A percentile compares a stretch with the other conserved stretches of the same genome.
Conservation (phyloP, 805 yeast genomes). For the Torulaspora indica region DNA sequence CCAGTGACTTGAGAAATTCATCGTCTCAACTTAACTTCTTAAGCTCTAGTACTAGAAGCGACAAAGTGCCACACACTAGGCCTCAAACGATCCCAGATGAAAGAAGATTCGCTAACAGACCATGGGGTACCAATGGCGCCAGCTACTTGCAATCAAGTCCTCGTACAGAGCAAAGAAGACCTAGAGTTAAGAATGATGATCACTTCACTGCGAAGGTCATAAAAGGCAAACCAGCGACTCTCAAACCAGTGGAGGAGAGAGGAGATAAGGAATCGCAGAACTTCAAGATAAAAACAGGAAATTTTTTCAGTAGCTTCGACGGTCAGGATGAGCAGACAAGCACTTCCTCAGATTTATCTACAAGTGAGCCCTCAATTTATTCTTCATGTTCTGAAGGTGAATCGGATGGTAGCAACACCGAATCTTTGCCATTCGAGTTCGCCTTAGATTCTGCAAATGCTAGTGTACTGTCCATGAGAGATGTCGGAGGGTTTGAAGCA, state of each 20-base stretch:
- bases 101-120: neutral
- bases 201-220: neutral
- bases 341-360: constrained; percentile 12
- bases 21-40: constrained; percentile 10
- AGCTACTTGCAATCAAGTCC: neutral
- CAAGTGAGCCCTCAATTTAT: constrained; percentile 12
- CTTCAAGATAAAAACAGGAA: constrained; percentile 16
- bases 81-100: neutral
- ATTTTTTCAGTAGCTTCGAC: constrained; percentile 19
- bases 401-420: constrained; percentile 19
- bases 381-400: constrained; percentile 12
- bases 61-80: constrained; percentile 11
- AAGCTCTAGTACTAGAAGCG: constrained; percentile 12
- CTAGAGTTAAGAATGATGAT: neutral
- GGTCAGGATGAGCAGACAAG: constrained; percentile 19
- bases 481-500: constrained; percentile 12
- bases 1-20: constrained; percentile 8
- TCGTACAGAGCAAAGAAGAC: neutral
- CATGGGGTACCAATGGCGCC: neutral
- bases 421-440: constrained; percentile 34
- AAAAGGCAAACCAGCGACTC: neutral
- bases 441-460: constrained; percentile 30
- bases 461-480: constrained; percentile 25
- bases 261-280: neutral
- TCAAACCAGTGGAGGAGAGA: neutral